Base-by-base conservation (phyloP, 495 filamentous ascomycete species). In the Annulohypoxylon bovei region DNA sequence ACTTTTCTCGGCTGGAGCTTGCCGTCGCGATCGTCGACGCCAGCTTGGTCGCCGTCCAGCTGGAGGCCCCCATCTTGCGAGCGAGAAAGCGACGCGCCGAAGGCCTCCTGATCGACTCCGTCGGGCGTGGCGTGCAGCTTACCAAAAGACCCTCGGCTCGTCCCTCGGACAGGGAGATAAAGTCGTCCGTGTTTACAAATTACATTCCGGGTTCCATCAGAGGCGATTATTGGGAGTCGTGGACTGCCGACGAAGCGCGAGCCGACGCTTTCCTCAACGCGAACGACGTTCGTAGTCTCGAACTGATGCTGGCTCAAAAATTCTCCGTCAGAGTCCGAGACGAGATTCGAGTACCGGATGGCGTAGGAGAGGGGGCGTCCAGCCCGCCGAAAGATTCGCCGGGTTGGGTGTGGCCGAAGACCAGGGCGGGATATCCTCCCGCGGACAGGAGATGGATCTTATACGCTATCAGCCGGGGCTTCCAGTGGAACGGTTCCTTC, bases 81-180 rank as follows among this genome's bases (percentile, higher is more conserved):
- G 81, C 83, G 9, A 82, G 82, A 28, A 91, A 91, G 77, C 83
- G 88, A 5, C 86, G 88, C 7, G 83, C 88, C 14, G 86, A 88
- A 57, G 91, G 91, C 14, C 81, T 92, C 20, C 77, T 93, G 27
- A 89, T 91, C 23, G 89, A 92, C 72, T 89, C 91, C 0, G 88
- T 93, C 68, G 89, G 90, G 3, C 87, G 88, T n/a, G 83, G 83
- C 5, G 71, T 84, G 39, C 75, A 70, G 16, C 9, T 58, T 71
- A 14, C 72, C 65, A 63, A 73, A 74, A 56, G 67, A 68, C 11
- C 44, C 47, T 57, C 53, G n/a, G 14, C 28, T 44, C 58, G 71
- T 69, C 18, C 66, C 32, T 14, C 62, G 6, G 32, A 49, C 22
- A 18, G 57, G 27, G 18, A 71, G 54, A 14, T 69, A 60, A 28